Base-by-base conservation (phyloP, 257 asterid species). In the Przewalskia tangutica region DNA sequence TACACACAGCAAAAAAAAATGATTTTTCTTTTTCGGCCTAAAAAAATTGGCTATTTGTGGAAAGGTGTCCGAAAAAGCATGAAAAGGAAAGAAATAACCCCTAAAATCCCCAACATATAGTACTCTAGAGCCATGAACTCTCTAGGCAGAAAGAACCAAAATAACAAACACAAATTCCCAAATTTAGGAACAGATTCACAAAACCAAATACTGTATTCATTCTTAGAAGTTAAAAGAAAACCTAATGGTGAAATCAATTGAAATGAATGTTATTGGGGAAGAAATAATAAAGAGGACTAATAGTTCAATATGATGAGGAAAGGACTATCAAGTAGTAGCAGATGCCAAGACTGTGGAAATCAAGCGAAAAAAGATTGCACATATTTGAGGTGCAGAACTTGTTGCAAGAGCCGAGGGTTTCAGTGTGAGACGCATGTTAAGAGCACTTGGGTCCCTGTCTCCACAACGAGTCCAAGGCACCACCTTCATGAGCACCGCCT, bases 401-500 rank as follows among this genome's bases (percentile, higher is more conserved):
- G 98, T 85, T 93, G 97, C 56, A 92, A 86, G 80, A 84, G 84
- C 85, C 90, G 97, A 65, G 95, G 94, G 8, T 91, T 89, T 67
- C 91, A 89, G 63, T 93, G 98, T 82, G 91, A 85, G 66, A 93
- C 97, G 3, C 98, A 93, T 81, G 90, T 93, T n/a, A 91, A 86
- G 80, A 93, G 97, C 88, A 93, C 98, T 68, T 93, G 98, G 98
- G 87, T 91, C 9, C 97, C 98, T 40, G 89, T 90, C 10, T 85
- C 91, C 0, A 85, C 62, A 46, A 40, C 94, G 73, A 92, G 92
- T 6, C 92, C 89, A 14, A 81, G 90, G 20, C 87, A 88, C 58
- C 85, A 64, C 48, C 82, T 48, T 50, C 80, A 23, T 27, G 58
- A 70, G 7, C 77, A 83, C 54, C 93, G 83, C 6, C 79, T 76